Base-by-base conservation (phyloP, 306 rosid genomes). In the Urtica urens region DNA sequence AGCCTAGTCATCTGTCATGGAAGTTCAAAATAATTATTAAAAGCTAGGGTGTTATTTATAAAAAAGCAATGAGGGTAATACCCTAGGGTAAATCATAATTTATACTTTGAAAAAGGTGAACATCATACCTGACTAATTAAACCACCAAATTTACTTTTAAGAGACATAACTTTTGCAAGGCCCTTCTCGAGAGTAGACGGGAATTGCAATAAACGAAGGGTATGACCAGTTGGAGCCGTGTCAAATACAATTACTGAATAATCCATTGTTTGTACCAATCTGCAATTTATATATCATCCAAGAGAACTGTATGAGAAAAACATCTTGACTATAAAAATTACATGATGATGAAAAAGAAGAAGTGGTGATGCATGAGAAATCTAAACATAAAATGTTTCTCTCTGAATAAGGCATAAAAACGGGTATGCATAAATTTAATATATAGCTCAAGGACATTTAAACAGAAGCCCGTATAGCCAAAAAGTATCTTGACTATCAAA, bases 141-240 rank as follows among this genome's bases (percentile, higher is more conserved):
- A 24, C 94, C 99, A 3, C 99, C 99, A 64, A 92, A 92, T 73
- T 76, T 92, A 72, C 57, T 92, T 75, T 82, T 92, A 83, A 92
- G 78, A 54, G 99, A 71, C 96, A 92, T 92, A 56, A 92, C 35
- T 67, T 92, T 92, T 5, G 96, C 63, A 38, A 92, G 94, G 38
- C 99, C 99, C 75, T 86, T 92, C 70, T 92, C 99, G 58, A 92
- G 60, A 59, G 90, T 86, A 7, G 99, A 67, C 38, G 99, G 99
- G 69, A 92, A 92, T 69, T 92, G 99, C 83, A 92, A 67, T 17
- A 92, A 62, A 39, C 99, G 77, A 34, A 92, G 94, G 3, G 99
- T 92, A 69, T 86, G 99, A 42, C 99, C 96, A 48, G 99, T 92
- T 65, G 99, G 99, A 64, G 99, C 99, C 48, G 99, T 92, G 68